A percentile compares a stretch with the other conserved stretches of the same genome.
Evolutionary conservation across 2,329 filamentous ascomycete species (phyloP).

Genomic region (Cryphonectria nitschkei): DNA sequence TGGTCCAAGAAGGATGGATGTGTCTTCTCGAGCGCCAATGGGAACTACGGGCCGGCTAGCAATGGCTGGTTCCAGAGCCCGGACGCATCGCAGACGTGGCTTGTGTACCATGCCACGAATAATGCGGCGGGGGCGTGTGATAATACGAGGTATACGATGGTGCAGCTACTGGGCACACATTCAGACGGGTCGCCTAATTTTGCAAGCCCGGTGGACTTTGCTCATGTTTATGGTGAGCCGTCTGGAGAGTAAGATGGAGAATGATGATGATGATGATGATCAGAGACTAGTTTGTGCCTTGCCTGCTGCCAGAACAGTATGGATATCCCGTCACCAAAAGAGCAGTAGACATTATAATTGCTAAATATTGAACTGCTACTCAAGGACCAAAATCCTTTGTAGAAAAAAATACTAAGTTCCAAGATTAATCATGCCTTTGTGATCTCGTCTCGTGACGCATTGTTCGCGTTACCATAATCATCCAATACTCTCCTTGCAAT

Average conservation of each 20-base stretch:
- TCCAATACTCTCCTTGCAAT: neutral
- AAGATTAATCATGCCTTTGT: neutral
- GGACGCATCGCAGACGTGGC: slow-evolving; percentile 57
- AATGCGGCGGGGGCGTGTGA: slow-evolving; percentile 55
- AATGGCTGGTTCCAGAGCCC: slow-evolving; percentile 63
- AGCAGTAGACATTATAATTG: neutral
- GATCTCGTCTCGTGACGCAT: neutral
- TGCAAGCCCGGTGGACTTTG: slow-evolving; percentile 37
- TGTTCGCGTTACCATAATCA: neutral
- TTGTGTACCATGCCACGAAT: slow-evolving; percentile 58
- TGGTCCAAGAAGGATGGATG: slow-evolving; percentile 58
- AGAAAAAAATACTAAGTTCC: no score
- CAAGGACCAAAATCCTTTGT: neutral
- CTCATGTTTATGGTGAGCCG: slow-evolving; percentile 17
- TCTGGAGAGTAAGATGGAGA: slow-evolving; percentile 4
- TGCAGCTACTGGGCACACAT: slow-evolving; percentile 54
- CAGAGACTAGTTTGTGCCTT: neutral
- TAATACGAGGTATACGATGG: slow-evolving; percentile 56
- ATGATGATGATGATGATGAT: neutral
- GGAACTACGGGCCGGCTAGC: slow-evolving; percentile 60
- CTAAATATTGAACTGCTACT: neutral
- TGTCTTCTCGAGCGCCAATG: slow-evolving; percentile 55
- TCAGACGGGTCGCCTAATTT: slow-evolving; percentile 57
- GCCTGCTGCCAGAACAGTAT: neutral
- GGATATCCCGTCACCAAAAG: neutral